phyloP scores from a whole-genome alignment of 306 rosid genomes.

The Cucumis sativus region Cucumber_9930_V3 NC_026659.2:23957001-23957500 shows the following conservation, averaged over 20 bases:
- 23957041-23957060: background rate
- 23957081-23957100: background rate
- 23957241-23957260: background rate
- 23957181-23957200: background rate
- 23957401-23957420: slow-evolving; percentile 56
- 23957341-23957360: slow-evolving; percentile 87
- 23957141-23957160: background rate
- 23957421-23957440: slow-evolving; percentile 64
- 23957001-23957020: background rate
- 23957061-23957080: background rate
- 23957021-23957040: background rate
- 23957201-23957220: background rate
- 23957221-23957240: background rate
- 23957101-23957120: background rate
- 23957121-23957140: background rate
- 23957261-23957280: background rate
- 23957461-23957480: background rate
- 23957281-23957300: background rate
- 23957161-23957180: background rate
- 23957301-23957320: slow-evolving; percentile 21
- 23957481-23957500: background rate
- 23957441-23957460: background rate
- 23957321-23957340: slow-evolving; percentile 98
- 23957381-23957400: slow-evolving; percentile 63
- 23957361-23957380: slow-evolving; percentile 93